These are phyloP conservation scores for Pigoraptor vietnamica DNA, from an alignment of 78 protist species.

Conservation along the genomic window DNA sequence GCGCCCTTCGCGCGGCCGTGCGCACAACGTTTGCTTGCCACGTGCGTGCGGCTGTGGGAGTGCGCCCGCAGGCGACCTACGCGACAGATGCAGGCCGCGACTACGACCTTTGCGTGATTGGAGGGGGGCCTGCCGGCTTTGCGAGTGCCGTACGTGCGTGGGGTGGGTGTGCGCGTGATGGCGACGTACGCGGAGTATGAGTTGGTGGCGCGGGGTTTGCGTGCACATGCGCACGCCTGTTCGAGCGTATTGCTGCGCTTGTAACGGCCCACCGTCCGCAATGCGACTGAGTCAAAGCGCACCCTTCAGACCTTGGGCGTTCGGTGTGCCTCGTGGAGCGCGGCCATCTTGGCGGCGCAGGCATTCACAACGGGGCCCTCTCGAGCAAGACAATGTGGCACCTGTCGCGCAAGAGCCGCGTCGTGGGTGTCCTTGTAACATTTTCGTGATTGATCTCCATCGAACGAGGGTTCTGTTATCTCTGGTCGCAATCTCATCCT, in stretches of 20 bases:
- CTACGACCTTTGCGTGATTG: constrained; percentile 17
- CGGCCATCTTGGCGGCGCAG: constrained; percentile 24
- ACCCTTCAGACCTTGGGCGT: background rate
- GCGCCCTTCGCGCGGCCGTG: background rate
- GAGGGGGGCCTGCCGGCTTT: constrained; percentile 26
- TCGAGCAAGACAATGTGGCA: constrained; percentile 22
- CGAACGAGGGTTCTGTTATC: background rate
- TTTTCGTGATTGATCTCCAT: background rate
- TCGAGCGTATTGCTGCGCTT: no score
- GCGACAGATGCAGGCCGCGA: no score
- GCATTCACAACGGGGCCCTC: constrained; percentile 15
- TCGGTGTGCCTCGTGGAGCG: constrained; percentile 7
- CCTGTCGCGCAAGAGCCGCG: background rate
- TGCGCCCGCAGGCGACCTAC: background rate
- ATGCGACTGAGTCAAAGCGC: background rate
- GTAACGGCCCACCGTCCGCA: background rate
- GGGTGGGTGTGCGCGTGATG: no score
- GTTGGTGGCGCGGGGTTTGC: no score
- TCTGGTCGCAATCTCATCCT: no score
- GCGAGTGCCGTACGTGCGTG: constrained; percentile 9
- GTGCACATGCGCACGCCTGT: no score
- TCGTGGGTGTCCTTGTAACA: background rate
- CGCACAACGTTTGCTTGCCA: background rate
- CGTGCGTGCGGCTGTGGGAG: background rate
- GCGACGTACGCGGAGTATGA: no score